A percentile compares a stretch with the other conserved stretches of the same genome.
Conservation (phyloP, 768 basidiomycete genomes). For the Kwoniella bestiolae region DNA sequence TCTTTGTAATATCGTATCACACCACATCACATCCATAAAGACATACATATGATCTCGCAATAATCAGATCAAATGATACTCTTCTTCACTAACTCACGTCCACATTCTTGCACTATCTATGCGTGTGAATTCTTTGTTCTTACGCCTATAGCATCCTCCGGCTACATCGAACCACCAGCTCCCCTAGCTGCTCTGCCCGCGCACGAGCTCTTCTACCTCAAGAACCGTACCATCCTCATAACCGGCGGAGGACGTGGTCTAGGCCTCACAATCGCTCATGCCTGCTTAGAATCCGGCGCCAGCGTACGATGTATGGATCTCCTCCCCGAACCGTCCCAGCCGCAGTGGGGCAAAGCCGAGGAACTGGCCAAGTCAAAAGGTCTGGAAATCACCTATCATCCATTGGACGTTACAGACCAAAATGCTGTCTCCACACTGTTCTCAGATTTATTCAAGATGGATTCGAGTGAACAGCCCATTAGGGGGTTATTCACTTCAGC, state of each 20-base stretch:
- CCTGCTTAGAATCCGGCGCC: conserved; percentile 45
- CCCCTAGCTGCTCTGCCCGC: conserved; percentile 29
- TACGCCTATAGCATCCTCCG: not conserved
- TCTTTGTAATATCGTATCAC: not conserved
- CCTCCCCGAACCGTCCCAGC: conserved; percentile 35
- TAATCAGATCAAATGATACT: conserved; percentile 1
- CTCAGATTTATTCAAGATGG: conserved; percentile 9
- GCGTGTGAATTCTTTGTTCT: not conserved
- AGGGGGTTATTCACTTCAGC: conserved; percentile 26
- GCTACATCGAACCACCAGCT: conserved; percentile 5
- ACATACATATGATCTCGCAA: not conserved
- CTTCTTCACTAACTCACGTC: not conserved
- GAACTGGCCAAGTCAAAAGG: conserved; percentile 8
- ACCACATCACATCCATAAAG: not conserved
- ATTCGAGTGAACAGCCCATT: conserved; percentile 12
- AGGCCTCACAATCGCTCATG: conserved; percentile 46
- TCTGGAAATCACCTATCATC: conserved; percentile 14
- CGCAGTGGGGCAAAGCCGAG: conserved; percentile 34
- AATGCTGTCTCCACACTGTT: conserved; percentile 12
- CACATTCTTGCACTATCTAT: too few relatives aligned
- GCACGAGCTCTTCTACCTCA: conserved; percentile 43
- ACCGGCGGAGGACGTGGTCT: conserved; percentile 52
- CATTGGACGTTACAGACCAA: conserved; percentile 26
- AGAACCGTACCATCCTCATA: conserved; percentile 38
- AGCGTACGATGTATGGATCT: conserved; percentile 45